Conservation (phyloP, 805 yeast species). For the Cephaloascus fragrans region DNA sequence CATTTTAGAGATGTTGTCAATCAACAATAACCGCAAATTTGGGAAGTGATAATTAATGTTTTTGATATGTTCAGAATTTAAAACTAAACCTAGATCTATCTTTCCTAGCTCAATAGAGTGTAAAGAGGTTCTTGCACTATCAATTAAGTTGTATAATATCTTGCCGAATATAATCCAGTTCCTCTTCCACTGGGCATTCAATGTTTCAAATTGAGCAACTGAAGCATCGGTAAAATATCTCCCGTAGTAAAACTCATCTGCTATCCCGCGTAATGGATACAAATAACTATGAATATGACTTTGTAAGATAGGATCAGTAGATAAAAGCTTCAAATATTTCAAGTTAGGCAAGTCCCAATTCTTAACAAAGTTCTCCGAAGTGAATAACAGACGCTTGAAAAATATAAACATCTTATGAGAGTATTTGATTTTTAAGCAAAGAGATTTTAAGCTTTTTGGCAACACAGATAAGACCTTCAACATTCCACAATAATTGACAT, state of each 20-base stretch:
- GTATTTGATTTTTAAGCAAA: background rate
- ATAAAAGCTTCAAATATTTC: background rate
- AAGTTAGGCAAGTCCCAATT: background rate
- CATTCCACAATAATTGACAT: no score
- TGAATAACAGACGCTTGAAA: background rate
- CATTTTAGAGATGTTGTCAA: conserved; percentile 12
- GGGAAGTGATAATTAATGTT: conserved; percentile 6
- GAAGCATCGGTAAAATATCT: background rate
- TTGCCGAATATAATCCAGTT: conserved; percentile 2
- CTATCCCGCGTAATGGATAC: background rate
- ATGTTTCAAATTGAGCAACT: background rate
- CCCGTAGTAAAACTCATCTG: background rate
- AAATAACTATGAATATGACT: background rate
- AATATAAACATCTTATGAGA: background rate
- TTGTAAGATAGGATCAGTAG: background rate
- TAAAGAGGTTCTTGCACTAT: conserved; percentile 3
- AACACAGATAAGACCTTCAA: no score
- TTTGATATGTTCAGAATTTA: conserved; percentile 1
- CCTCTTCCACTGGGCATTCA: background rate
- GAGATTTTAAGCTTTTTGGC: background rate
- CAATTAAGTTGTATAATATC: conserved; percentile 2
- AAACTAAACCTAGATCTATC: conserved; percentile 9
- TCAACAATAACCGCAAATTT: conserved; percentile 9
- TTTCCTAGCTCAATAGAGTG: conserved; percentile 8
- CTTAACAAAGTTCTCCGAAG: background rate